A percentile compares a stretch with the other conserved stretches of the same genome.
Evolutionary conservation across 352 stramenopile genomes (phyloP).

Genomic region (Phytophthora lateralis): DNA sequence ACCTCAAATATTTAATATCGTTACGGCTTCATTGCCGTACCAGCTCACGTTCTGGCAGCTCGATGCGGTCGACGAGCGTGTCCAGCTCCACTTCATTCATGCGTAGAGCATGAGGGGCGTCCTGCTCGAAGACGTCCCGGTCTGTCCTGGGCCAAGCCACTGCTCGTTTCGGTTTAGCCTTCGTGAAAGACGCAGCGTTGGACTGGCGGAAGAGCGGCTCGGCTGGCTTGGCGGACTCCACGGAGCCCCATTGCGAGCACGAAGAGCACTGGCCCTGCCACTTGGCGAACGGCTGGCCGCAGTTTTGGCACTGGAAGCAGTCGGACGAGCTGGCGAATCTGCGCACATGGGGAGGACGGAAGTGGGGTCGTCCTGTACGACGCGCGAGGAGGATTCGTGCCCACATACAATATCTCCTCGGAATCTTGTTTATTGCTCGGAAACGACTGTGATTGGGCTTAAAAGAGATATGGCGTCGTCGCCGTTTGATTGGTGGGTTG

Average conservation of each 20-base stretch:
- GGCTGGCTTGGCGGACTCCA: constrained; percentile 60
- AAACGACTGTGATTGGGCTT: too few relatives aligned
- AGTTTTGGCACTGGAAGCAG: constrained; percentile 57
- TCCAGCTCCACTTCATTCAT: constrained; percentile 79
- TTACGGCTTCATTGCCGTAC: constrained; percentile 18
- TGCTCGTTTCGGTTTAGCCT: constrained; percentile 37
- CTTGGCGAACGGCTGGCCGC: constrained; percentile 74
- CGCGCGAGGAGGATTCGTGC: too few relatives aligned
- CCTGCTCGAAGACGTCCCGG: constrained; percentile 24
- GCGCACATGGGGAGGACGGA: constrained; percentile 1
- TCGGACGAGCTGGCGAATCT: constrained; percentile 30
- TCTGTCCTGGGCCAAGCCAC: constrained; percentile 43
- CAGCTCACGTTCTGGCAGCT: constrained; percentile 76
- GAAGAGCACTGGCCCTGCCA: constrained; percentile 87
- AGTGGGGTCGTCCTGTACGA: too few relatives aligned
- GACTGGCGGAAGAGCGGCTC: constrained; percentile 61
- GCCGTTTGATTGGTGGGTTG: too few relatives aligned
- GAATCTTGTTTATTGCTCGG: too few relatives aligned
- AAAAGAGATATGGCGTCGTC: too few relatives aligned
- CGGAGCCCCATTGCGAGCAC: constrained; percentile 91
- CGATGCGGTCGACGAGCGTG: constrained; percentile 59
- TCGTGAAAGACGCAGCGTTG: constrained; percentile 57
- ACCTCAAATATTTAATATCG: constrained; percentile 25
- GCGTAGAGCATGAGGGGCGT: constrained; percentile 41
- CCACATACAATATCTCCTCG: too few relatives aligned